Evolutionary conservation across 306 rosid species (phyloP), one percentile per base, ranked within the genome.

Genomic region (Trifolium repens): DNA sequence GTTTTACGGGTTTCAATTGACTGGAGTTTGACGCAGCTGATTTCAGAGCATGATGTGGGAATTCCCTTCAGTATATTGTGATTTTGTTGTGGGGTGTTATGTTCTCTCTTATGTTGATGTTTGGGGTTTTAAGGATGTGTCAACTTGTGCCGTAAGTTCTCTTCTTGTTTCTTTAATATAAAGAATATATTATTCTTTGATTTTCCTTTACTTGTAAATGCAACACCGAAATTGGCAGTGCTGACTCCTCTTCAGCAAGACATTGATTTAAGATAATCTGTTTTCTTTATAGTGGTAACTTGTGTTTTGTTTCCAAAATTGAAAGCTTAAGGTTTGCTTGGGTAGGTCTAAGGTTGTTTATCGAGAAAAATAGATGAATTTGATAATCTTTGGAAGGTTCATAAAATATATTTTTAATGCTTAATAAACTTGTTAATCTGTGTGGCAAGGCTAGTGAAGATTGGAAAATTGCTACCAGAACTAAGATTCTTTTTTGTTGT

Each of bases 171-270:
- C 61, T 47, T 49, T 27, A 60, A 65, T 61, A 74, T 75, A 67
- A 64, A 80, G 43, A 66, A 46, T 50, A 66, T 78, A 79, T 82
- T 60, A 73, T 88, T 82, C 86, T 84, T 86, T 69, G 71, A 66
- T 82, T 71, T 74, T 39, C 84, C 66, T 39, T 30, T 47, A 77
- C 70, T 68, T 69, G 82, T 74, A 74, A 82, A 82, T 69, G 76
- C 67, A 68, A 60, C 70, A 16, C 71, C 55, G 22, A 74, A 46
- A 22, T 67, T 76, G 73, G 59, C 54, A 43, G 27, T 67, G 76
- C 61, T 66, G 66, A 57, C 46, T 26, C 60, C 64, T 77, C 32
- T 42, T 60, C 35, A 65, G 77, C 77, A 46, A 62, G 53, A 64
- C 60, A 65, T 57, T 75, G 40, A 44, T 32, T 58, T 40, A 40